Evolutionary conservation across 1,139 yeast species (phyloP), one percentile per base, ranked within the genome.

Genomic region (Blastobotrys elegans): DNA sequence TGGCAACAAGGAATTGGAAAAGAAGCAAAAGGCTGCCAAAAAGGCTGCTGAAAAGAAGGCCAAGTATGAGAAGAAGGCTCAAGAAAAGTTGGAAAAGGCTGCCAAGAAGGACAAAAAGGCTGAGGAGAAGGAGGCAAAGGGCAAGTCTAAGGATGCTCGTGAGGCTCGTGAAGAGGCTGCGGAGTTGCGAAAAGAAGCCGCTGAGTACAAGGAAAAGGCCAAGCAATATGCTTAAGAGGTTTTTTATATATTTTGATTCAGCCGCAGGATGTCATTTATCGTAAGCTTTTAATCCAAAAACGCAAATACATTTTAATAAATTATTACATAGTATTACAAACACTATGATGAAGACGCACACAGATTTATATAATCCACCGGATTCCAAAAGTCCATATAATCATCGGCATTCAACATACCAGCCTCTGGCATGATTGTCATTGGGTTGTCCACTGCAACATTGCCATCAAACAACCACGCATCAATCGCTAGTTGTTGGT

Each of bases 311-410:
- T n/a, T n/a, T n/a, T n/a, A n/a, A n/a, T n/a, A n/a, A n/a, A n/a
- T n/a, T n/a, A n/a, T n/a, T n/a, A n/a, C n/a, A n/a, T n/a, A n/a
- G n/a, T n/a, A n/a, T 24, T 20, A 30, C 13, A 30, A 7, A 30
- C 16, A 13, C 13, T 7, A 14, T 6, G 20, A 13, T 33, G 24
- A 30, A 7, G 31, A 32, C 2, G 31, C 38, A 32, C 48, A 48
- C 18, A 48, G 27, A 11, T 36, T 40, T 31, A 44, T 44, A 43
- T 46, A 49, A 34, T 49, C 52, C n/a, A 18, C 31, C 14, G 51
- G 40, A 29, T 44, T 49, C 52, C 52, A 49, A 27, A 49, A 49
- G 30, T 49, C 52, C 43, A 49, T 14, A 33, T 49, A 49, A 39
- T 45, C 52, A 17, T 46, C 48, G 17, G 17, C n/a, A 37, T 10